Evolutionary conservation across 2,329 filamentous ascomycete species (phyloP).

Genomic region (Colletotrichum kahawae): DNA sequence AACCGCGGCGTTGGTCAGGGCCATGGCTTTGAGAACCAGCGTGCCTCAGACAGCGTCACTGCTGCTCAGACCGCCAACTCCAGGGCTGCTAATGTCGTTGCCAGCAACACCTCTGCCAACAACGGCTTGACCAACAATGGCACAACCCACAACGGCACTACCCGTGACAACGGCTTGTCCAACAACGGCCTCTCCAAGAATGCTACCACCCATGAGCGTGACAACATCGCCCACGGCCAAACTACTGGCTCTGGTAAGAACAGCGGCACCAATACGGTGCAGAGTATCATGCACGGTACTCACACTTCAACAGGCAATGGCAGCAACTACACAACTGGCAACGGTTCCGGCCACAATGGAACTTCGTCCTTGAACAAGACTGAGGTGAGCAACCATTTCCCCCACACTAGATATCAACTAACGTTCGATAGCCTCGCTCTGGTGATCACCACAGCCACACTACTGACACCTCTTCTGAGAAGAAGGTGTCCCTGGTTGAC

Average conservation of each 20-base stretch:
- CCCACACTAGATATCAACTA: background rate
- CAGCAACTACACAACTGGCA: background rate
- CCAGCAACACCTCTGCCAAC: background rate
- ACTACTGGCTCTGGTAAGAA: conserved; percentile 1
- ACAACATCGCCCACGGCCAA: background rate
- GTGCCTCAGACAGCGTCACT: background rate
- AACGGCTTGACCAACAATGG: background rate
- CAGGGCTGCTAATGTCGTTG: background rate
- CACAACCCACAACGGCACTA: background rate
- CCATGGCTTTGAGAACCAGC: background rate
- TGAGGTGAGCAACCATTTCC: background rate
- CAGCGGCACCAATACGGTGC: background rate
- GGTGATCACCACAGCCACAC: background rate
- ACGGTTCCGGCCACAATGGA: background rate
- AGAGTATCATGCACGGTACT: conserved; percentile 8
- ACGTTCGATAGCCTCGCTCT: background rate
- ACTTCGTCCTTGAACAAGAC: background rate
- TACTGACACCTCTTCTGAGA: background rate
- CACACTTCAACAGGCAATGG: background rate
- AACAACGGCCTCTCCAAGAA: background rate
- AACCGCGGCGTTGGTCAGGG: background rate
- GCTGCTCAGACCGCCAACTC: background rate
- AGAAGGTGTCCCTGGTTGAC: conserved; percentile 24
- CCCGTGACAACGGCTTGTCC: background rate
- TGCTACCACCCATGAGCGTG: background rate